These are phyloP conservation scores for Gentiana straminea DNA, from an alignment of 257 asterid genomes.

Conservation along the genomic window DNA sequence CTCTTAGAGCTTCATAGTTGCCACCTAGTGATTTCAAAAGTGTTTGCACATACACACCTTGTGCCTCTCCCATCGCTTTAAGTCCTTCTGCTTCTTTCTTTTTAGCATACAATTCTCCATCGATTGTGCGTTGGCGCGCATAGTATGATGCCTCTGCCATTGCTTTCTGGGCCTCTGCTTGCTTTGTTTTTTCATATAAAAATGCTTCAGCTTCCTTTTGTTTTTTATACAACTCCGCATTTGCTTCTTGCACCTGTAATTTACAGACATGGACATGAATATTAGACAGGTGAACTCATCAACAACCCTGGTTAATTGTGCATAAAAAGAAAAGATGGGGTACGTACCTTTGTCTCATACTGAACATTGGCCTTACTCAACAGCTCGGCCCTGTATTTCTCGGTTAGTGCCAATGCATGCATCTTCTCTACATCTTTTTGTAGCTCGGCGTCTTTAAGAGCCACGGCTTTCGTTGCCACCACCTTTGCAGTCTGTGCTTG, in stretches of 20 bases:
- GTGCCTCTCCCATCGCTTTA: slow-evolving; percentile 8
- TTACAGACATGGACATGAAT: too few species aligned
- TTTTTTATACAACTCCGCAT: slow-evolving; percentile 4
- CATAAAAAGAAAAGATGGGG: too few species aligned
- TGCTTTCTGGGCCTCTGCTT: slow-evolving; percentile 7
- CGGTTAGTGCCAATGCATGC: slow-evolving; percentile 1
- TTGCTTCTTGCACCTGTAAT: slow-evolving; percentile 2
- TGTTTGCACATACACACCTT: background rate
- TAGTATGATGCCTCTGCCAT: slow-evolving; percentile 1
- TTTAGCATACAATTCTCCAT: slow-evolving; percentile 4
- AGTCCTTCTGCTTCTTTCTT: slow-evolving; percentile 9
- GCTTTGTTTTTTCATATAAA: slow-evolving; percentile 1
- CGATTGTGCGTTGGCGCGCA: slow-evolving; percentile 1
- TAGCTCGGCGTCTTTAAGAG: slow-evolving; percentile 2
- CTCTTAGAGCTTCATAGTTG: slow-evolving; percentile 1
- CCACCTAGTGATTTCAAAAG: background rate
- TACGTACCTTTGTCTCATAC: background rate
- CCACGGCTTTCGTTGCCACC: slow-evolving; percentile 4
- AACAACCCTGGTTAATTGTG: too few species aligned
- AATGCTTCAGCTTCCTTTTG: slow-evolving; percentile 9
- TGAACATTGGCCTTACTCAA: slow-evolving; percentile 7
- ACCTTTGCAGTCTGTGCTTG: slow-evolving; percentile 3
- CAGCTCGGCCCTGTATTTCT: slow-evolving; percentile 4
- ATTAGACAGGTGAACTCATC: too few species aligned
- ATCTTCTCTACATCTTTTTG: slow-evolving; percentile 6